Evolutionary conservation across 768 basidiomycete genomes (phyloP).

Genomic region (Hericium erinaceus): DNA sequence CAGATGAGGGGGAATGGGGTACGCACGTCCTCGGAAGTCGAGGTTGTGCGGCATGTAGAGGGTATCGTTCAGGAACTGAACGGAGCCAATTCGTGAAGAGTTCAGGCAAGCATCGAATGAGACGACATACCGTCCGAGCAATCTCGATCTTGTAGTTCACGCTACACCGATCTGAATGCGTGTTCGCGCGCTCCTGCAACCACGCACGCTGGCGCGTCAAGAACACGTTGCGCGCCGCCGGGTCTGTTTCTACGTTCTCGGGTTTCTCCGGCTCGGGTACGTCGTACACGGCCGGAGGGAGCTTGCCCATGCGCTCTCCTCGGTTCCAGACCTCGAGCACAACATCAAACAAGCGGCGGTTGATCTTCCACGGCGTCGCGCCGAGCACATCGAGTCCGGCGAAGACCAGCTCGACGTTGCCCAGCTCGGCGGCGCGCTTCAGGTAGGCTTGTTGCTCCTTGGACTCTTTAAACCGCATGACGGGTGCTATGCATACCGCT

Average conservation of each 20-base stretch:
- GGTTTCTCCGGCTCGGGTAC: conserved; percentile 53
- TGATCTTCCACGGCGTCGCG: conserved; percentile 85
- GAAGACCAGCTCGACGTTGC: conserved; percentile 77
- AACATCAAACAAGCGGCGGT: conserved; percentile 51
- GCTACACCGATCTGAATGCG: conserved; percentile 86
- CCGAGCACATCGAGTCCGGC: conserved; percentile 87
- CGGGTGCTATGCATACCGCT: conserved; percentile 33
- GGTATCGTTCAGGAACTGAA: conserved; percentile 74
- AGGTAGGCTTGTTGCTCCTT: conserved; percentile 78
- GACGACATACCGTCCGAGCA: conserved; percentile 65
- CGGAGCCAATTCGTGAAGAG: background rate
- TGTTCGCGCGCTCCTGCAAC: conserved; percentile 56
- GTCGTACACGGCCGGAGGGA: conserved; percentile 68
- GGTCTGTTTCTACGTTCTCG: conserved; percentile 38
- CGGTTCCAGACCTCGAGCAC: conserved; percentile 69
- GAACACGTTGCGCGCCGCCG: conserved; percentile 46
- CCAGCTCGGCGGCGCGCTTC: conserved; percentile 57
- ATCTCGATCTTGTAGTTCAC: conserved; percentile 98
- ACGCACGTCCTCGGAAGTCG: conserved; percentile 96
- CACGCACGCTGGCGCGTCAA: conserved; percentile 45
- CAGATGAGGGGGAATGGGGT: conserved; percentile 92
- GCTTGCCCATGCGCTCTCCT: conserved; percentile 72
- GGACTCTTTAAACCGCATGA: conserved; percentile 92
- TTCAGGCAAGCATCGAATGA: background rate
- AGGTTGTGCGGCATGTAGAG: conserved; percentile 94